These are phyloP conservation scores for Neonectria punicea DNA, from an alignment of 2,329 filamentous ascomycete genomes.

Conservation along the genomic window DNA sequence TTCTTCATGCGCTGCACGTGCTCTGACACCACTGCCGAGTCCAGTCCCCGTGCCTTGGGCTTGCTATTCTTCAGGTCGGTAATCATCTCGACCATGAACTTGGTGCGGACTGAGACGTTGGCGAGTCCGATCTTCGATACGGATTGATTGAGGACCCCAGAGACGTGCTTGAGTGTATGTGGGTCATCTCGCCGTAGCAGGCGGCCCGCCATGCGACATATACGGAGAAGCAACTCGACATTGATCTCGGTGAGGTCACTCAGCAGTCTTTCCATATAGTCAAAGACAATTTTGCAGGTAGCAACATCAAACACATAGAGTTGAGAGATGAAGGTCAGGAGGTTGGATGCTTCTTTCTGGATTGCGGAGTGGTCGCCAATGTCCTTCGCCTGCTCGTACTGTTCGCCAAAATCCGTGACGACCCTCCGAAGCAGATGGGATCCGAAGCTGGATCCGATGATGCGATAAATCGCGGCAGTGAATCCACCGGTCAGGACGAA, in stretches of 20 bases:
- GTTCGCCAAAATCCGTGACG: slow-evolving; percentile 77
- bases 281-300: slow-evolving; percentile 85
- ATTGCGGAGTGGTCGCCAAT: slow-evolving; percentile 53
- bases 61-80: slow-evolving; percentile 95
- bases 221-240: slow-evolving; percentile 85
- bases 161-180: slow-evolving; percentile 87
- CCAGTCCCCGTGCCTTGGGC: slow-evolving; percentile 77
- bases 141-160: slow-evolving; percentile 79
- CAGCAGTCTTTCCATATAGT: slow-evolving; percentile 86
- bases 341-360: slow-evolving; percentile 66
- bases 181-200: slow-evolving; percentile 91
- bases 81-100: slow-evolving; percentile 98
- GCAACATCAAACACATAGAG: slow-evolving; percentile 94
- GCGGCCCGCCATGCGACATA: slow-evolving; percentile 84
- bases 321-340: slow-evolving; percentile 84
- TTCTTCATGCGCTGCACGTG: slow-evolving; percentile 92
- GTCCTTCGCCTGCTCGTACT: slow-evolving; percentile 63
- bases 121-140: slow-evolving; percentile 74
- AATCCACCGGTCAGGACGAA: slow-evolving; percentile 92
- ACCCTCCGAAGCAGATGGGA: slow-evolving; percentile 85
- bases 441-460: slow-evolving; percentile 88
- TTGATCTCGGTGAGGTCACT: slow-evolving; percentile 82
- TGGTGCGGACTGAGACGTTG: slow-evolving; percentile 85
- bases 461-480: slow-evolving; percentile 85
- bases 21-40: slow-evolving; percentile 79